Evolutionary conservation across 164 flowering plant species (phyloP).

Genomic region (Cinnamomum micranthum): DNA sequence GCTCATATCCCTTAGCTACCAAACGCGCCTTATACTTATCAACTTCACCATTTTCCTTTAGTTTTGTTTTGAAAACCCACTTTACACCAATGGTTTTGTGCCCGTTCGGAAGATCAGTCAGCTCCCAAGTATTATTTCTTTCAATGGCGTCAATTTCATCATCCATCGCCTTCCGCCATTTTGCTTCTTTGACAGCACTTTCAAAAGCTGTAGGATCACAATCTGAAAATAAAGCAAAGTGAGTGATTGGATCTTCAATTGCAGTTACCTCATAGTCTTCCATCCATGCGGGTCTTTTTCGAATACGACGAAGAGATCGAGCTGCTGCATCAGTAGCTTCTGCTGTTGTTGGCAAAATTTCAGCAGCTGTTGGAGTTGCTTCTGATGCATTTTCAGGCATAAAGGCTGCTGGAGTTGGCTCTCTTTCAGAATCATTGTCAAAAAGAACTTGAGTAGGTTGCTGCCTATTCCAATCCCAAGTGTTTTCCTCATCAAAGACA

Average conservation of each 20-base stretch:
- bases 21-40: slow-evolving; percentile 7
- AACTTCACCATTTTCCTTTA: slow-evolving; percentile 1
- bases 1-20: slow-evolving; percentile 10
- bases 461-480: background rate
- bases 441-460: background rate
- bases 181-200: slow-evolving; percentile 1
- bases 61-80: slow-evolving; percentile 13
- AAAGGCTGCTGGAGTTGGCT: too few relatives aligned
- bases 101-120: slow-evolving; percentile 1
- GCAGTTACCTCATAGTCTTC: background rate
- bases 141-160: slow-evolving; percentile 13
- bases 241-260: background rate
- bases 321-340: background rate
- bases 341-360: background rate
- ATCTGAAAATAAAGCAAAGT: slow-evolving; percentile 9
- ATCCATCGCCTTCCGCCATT: slow-evolving; percentile 14
- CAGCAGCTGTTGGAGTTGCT: too few relatives aligned
- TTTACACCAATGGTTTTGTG: slow-evolving; percentile 11
- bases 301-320: background rate
- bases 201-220: slow-evolving; percentile 12
- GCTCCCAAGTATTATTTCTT: slow-evolving; percentile 8
- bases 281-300: slow-evolving; percentile 5
- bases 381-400: too few relatives aligned
- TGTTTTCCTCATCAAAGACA: background rate
- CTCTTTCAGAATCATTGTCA: too few relatives aligned